Evolutionary conservation across 2,329 filamentous ascomycete genomes (phyloP), one percentile per base, ranked within the genome.

Genomic region (Ophiostoma ulmi): DNA sequence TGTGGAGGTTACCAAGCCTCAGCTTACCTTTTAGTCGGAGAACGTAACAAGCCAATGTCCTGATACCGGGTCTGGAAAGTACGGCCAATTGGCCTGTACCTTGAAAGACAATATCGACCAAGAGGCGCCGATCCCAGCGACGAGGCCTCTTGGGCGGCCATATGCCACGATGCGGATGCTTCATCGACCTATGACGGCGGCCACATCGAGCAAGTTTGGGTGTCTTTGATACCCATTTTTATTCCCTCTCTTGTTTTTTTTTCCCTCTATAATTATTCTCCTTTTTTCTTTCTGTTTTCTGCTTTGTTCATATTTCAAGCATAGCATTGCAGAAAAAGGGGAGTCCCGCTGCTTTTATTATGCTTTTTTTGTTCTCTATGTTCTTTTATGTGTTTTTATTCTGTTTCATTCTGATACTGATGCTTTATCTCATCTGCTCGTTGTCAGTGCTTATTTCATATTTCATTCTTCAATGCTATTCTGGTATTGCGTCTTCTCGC

Each of bases 1-100:
- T 38, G 75, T 78, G 39, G 76, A 79, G 8, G 61, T 52, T 20
- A 71, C 64, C 55, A 74, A 67, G 65, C 38, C 65, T 3, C 65
- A 39, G 17, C 63, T 65, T 39, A n/a, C 63, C 22, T 67, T 31
- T 13, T 67, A 67, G 65, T n/a, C 11, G 22, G 39, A 41, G 63
- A 22, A 35, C 35, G 61, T 4, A 17, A 22, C 14, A 2, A 22
- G 17, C 14, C 14, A 20, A 20, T 0, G 14, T 31, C 13, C 2
- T 5, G 13, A 64, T 10, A 64, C 61, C 35, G 14, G 3, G 17
- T 11, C 7, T 36, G n/a, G 63, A 20, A 11, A 38, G 61, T 65
- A 65, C 35, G 61, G 20, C 6, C 61, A 36, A 7, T 3, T 65
- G 17, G 17, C 17, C 61, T 8, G 35, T n/a, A 39, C 17, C 4